phyloP scores from a whole-genome alignment of 2,329 filamentous ascomycete genomes.

The Calycina herbarum region DNA sequence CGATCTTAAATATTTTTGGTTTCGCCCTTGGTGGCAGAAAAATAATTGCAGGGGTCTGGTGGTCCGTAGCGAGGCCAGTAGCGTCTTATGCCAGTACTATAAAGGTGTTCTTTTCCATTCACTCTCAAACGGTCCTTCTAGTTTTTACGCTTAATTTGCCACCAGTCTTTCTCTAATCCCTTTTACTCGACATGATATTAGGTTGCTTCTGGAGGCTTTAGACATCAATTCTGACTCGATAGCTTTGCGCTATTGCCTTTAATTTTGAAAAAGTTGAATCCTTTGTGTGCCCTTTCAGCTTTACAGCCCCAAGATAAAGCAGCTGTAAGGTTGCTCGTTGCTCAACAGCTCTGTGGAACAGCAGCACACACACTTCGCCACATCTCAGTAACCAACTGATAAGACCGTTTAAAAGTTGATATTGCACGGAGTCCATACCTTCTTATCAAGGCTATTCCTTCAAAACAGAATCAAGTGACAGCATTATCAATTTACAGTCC shows the following conservation, averaged over 20 bases:
- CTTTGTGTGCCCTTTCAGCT: neutral
- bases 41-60: constrained; percentile 16
- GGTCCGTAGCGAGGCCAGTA: neutral
- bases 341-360: neutral
- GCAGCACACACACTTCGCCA: neutral
- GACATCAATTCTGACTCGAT: neutral
- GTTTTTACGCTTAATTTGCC: neutral
- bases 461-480: neutral
- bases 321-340: neutral
- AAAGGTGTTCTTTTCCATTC: neutral
- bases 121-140: neutral
- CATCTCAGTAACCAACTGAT: neutral
- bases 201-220: neutral
- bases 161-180: neutral
- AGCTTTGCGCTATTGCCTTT: neutral
- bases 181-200: neutral
- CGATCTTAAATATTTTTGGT: constrained; percentile 17
- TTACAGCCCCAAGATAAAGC: neutral
- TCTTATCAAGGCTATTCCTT: neutral
- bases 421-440: neutral
- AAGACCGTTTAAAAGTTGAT: neutral
- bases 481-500: neutral
- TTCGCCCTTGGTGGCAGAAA: constrained; percentile 15
- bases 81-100: neutral
- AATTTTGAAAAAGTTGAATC: neutral